Base-by-base conservation (phyloP, 2,329 filamentous ascomycete species). In the Beauveria brongniartii region DNA sequence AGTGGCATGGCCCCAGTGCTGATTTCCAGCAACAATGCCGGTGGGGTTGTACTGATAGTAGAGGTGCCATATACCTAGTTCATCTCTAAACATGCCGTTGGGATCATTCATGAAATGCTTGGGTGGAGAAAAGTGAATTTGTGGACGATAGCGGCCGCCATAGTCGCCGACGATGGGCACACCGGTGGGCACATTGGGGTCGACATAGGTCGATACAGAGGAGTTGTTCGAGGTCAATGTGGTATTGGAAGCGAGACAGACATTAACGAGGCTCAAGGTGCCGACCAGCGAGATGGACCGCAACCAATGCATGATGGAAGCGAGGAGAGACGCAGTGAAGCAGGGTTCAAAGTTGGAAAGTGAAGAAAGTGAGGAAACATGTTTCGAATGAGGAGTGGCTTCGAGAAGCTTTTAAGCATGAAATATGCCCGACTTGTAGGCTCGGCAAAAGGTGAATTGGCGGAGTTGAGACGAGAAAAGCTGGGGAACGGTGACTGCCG, bases 1-100 rank as follows among this genome's bases (percentile, higher is more conserved):
- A 1, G 84, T 87, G 2, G 84, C 84, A 66, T 88, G 85, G 10
- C 86, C 85, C 86, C 85, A 88, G 65, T 87, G 84, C 66, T 87
- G 80, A 63, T 85, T 83, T 1, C 83, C 83, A 74, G 70, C 80
- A 1, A 80, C 75, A 8, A 73, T 70, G 2, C 68, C 77, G 0
- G 64, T 69, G 2, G 71, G 71, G 30, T 72, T 72, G 74, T 78
- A 85, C 68, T 88, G 85, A 66, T 88, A 89, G 71, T 88, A 88
- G 1, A 87, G 65, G 67, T 88, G 86, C 70, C 82, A 89, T 0
- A 76, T 74, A 5, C 82, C 83, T 59, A 83, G 75, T 2, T 71
- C 75, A 63, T 86, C 83, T 6, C 79, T 69, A 63, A 86, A 85
- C 73, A 86, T 78, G 65, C 85, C 85, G 71, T 88, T 88, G 1